Percentiles rank a stretch among this genome's conserved stretches.
These are phyloP conservation scores for Astragalus glycyphyllos DNA, from an alignment of 306 rosid genomes.

Conservation along the genomic window DNA sequence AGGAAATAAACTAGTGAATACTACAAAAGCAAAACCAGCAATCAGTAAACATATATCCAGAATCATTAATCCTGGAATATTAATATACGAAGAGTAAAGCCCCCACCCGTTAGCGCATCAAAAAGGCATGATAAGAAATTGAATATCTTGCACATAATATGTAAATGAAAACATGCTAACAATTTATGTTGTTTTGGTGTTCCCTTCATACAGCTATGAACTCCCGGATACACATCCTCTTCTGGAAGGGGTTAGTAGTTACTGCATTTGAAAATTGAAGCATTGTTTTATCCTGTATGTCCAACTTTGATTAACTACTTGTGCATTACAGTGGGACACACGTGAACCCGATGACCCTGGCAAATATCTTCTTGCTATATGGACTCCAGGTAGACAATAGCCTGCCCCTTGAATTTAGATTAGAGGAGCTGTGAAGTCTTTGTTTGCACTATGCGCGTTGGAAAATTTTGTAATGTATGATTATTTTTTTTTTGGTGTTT, in stretches of 20 bases:
- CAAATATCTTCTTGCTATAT: constrained; percentile 91
- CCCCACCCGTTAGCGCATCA: neutral
- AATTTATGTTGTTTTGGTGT: constrained; percentile 44
- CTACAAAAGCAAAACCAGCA: neutral
- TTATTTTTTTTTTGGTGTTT: constrained; percentile 34
- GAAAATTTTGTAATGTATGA: constrained; percentile 26
- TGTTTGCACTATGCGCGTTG: constrained; percentile 31
- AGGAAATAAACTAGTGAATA: neutral
- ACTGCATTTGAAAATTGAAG: constrained; percentile 23
- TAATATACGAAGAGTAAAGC: neutral
- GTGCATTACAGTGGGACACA: constrained; percentile 68
- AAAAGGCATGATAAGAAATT: constrained; percentile 3
- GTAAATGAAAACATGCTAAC: constrained; percentile 23
- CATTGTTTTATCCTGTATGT: constrained; percentile 18
- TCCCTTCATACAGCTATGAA: constrained; percentile 81
- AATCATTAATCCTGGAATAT: constrained; percentile 33
- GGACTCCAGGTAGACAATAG: constrained; percentile 91
- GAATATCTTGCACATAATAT: constrained; percentile 8
- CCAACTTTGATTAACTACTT: constrained; percentile 33
- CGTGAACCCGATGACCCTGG: constrained; percentile 97
- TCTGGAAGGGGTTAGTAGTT: constrained; percentile 74
- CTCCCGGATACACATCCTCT: constrained; percentile 97
- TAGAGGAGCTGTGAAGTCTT: constrained; percentile 3
- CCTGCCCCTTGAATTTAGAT: constrained; percentile 34
- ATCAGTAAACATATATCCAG: constrained; percentile 25